phyloP scores from a whole-genome alignment of 2,329 filamentous ascomycete species.

The Hypoxylon sp. region DNA sequence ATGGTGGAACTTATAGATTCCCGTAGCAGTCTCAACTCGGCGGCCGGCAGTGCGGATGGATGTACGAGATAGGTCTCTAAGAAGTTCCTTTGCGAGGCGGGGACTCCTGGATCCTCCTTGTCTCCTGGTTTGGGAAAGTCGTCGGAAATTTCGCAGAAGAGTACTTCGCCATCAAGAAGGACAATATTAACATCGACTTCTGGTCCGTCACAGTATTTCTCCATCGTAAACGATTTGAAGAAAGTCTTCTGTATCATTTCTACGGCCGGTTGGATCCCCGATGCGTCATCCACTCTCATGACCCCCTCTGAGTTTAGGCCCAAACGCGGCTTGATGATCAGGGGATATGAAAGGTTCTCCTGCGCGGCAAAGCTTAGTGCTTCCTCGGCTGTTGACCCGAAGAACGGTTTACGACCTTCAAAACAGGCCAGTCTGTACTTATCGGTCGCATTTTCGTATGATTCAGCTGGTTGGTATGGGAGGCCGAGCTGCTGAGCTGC shows the following conservation, averaged over 20 bases:
- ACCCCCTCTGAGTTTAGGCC: constrained; percentile 52
- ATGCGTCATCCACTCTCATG: constrained; percentile 44
- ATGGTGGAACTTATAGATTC: constrained; percentile 42
- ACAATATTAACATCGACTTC: constrained; percentile 53
- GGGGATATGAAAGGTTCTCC: constrained; percentile 45
- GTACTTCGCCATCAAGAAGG: constrained; percentile 47
- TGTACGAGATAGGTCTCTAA: constrained; percentile 51
- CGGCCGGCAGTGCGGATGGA: constrained; percentile 49
- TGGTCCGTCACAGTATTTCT: constrained; percentile 50
- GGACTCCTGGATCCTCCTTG: constrained; percentile 12
- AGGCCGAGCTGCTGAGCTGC: constrained; percentile 47
- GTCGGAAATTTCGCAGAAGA: constrained; percentile 52
- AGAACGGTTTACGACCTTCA: constrained; percentile 45
- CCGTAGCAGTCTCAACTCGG: constrained; percentile 42
- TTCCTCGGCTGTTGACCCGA: constrained; percentile 44
- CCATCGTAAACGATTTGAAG: constrained; percentile 47
- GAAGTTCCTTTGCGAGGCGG: constrained; percentile 43
- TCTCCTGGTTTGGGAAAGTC: constrained; percentile 52
- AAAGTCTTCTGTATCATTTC: constrained; percentile 42
- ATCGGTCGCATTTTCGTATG: constrained; percentile 50
- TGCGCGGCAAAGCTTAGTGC: constrained; percentile 34
- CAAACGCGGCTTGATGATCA: constrained; percentile 52
- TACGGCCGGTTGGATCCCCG: constrained; percentile 31
- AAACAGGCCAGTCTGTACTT: constrained; percentile 48
- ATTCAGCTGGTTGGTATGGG: constrained; percentile 41